Percentiles rank a stretch among this genome's conserved stretches.
phyloP scores from a whole-genome alignment of 352 stramenopile genomes.

The Globisporangium mamillatum region DNA sequence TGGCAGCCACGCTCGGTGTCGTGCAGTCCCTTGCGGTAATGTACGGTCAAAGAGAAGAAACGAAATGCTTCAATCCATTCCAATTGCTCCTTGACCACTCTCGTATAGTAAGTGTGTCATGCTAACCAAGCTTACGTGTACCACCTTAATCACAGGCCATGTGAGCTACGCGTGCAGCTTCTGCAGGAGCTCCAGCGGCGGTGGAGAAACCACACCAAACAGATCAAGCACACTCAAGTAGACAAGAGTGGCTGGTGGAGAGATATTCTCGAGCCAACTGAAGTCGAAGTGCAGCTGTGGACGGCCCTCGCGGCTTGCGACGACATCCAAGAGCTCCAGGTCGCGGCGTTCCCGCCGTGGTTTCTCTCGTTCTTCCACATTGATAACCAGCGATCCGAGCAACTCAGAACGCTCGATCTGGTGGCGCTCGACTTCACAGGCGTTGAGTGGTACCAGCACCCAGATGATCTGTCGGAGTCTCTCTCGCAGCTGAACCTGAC shows the following conservation, averaged over 20 bases:
- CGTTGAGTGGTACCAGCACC: conserved; percentile 13
- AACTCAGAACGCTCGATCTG: background rate
- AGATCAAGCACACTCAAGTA: background rate
- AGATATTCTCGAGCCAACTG: background rate
- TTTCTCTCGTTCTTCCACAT: background rate
- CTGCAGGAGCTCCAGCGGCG: conserved; percentile 3
- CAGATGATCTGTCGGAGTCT: background rate
- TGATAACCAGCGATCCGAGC: background rate
- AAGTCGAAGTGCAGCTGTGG: conserved; percentile 8
- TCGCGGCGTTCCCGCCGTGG: conserved; percentile 11
- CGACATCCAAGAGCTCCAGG: conserved; percentile 6
- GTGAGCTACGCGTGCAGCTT: conserved; percentile 8
- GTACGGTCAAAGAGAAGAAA: background rate
- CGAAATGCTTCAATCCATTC: background rate
- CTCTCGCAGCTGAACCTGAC: conserved; percentile 1
- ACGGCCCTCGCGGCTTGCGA: background rate
- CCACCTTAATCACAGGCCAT: background rate
- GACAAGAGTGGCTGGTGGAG: conserved; percentile 10
- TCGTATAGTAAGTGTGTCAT: background rate
- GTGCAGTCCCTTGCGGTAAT: conserved; percentile 10
- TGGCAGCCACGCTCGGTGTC: background rate
- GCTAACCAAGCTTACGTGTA: background rate
- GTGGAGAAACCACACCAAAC: background rate
- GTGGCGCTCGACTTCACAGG: conserved; percentile 6
- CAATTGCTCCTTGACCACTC: background rate